Base-by-base conservation (phyloP, 768 basidiomycete species). In the Collybiopsis luxurians region DNA sequence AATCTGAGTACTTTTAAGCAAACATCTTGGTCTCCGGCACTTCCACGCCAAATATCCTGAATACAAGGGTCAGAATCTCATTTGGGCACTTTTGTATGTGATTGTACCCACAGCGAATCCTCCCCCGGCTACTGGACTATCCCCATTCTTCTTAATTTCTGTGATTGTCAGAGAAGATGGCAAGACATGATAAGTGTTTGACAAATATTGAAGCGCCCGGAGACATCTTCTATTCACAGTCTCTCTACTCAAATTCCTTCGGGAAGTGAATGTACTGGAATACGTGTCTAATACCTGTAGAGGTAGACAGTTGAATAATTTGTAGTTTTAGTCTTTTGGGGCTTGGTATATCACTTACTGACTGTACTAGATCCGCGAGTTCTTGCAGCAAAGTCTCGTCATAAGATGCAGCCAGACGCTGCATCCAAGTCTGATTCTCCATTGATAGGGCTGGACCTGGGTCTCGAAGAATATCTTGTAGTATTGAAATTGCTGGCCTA, bases 101-200 rank as follows among this genome's bases (percentile, higher is more conserved):
- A 5, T 24, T 24, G 27, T n/a, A 5, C 63, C 3, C 45, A 67
- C 62, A 31, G 72, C 72, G 57, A 68, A 75, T 2, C 66, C 67
- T 34, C 72, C 72, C 28, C 58, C 58, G 10, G 62, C 59, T 5
- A 58, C 45, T 2, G 67, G 63, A n/a, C 55, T 51, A 11, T 36
- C 42, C 5, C 36, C 58, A 4, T 54, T 57, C 12, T 39, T 50
- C 13, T n/a, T 53, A 7, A 67, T 6, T 27, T 63, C 57, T 27
- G 59, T 53, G n/a, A 70, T 17, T 39, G 64, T 62, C 1, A 66
- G 28, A 0, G 69, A 67, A 11, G 66, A 67, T 12, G 66, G 66
- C 19, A 70, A 43, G 11, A 61, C 19, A 7, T 19, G n/a, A 45
- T 45, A 45, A 9, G 7, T 38, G 36, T 7, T 38, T 38, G 36